Evolutionary conservation across 2,329 filamentous ascomycete species (phyloP), one percentile per base, ranked within the genome.

Genomic region (Fusarium sp.): DNA sequence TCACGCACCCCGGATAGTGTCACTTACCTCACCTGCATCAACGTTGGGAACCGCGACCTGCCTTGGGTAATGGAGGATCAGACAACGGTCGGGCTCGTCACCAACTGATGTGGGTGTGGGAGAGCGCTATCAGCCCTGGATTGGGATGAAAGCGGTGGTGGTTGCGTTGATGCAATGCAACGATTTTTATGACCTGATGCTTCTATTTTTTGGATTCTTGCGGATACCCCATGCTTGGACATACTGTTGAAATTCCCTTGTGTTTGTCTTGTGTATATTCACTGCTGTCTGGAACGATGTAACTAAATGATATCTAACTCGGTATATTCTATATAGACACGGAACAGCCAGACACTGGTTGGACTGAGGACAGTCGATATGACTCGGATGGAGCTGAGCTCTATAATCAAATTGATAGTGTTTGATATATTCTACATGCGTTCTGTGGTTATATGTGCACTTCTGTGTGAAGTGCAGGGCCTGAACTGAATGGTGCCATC

Each of bases 21-120:
- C 57, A 80, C 82, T 18, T 88, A 89, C 72, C 80, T 89, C 64
- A 88, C 87, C 13, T 89, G 87, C 78, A 87, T 84, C 42, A 82
- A 80, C 19, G 82, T 89, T 9, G 80, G 81, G 56, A 86, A 86
- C 72, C 79, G 85, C 61, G 87, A 88, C 75, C 75, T 88, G 62
- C 87, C 87, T 23, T 89, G 87, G 87, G 76, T 81, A 38, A 79
- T 81, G 49, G 85, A 85, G 50, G 79, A 81, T 64, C 80, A 72
- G 62, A 54, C 60, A 33, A 57, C 70, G 25, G 59, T 72, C 40
- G 71, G 68, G 42, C 71, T 61, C 38, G 57, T 72, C 40, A 52
- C 57, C 60, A 60, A 52, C 42, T 73, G 46, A 65, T 65, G 46
- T 53, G 53, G 43, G 62, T 58, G 56, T 23, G 32, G 19, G 40